Percentiles rank a stretch among this genome's conserved stretches.
Conservation (phyloP, 2,329 filamentous ascomycete genomes). For the Mollisiaceae sp. region DNA sequence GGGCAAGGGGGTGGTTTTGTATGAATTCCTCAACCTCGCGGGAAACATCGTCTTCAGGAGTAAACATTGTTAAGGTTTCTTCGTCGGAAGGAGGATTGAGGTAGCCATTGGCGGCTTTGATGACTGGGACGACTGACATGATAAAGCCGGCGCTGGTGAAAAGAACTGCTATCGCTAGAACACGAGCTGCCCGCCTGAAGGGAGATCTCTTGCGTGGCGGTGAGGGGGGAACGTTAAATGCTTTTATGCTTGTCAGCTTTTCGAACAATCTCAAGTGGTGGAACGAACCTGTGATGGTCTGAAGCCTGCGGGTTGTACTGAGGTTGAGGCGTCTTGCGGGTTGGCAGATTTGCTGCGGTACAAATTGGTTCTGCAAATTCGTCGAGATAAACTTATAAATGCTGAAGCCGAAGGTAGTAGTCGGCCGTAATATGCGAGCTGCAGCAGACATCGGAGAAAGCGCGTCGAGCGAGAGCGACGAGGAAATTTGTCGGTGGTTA, state of each 20-base stretch:
- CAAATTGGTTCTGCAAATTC: neutral
- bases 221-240: conserved; percentile 8
- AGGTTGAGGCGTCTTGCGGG: neutral
- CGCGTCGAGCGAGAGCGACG: no score
- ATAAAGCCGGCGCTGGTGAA: conserved; percentile 58
- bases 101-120: conserved; percentile 54
- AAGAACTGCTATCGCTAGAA: conserved; percentile 53
- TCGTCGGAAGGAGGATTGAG: conserved; percentile 67
- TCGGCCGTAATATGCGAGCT: neutral
- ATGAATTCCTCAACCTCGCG: conserved; percentile 74
- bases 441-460: neutral
- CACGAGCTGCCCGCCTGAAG: conserved; percentile 51
- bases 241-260: neutral
- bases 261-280: neutral
- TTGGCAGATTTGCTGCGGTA: neutral
- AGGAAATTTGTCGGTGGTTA: no score
- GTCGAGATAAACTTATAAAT: neutral
- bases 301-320: neutral
- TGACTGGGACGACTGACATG: conserved; percentile 60
- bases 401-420: neutral
- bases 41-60: conserved; percentile 56
- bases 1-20: conserved; percentile 74
- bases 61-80: conserved; percentile 73
- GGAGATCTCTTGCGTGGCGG: conserved; percentile 44
- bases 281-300: neutral